Evolutionary conservation across 495 filamentous ascomycete genomes (phyloP), one percentile per base, ranked within the genome.

Genomic region (Tuber aestivum): DNA sequence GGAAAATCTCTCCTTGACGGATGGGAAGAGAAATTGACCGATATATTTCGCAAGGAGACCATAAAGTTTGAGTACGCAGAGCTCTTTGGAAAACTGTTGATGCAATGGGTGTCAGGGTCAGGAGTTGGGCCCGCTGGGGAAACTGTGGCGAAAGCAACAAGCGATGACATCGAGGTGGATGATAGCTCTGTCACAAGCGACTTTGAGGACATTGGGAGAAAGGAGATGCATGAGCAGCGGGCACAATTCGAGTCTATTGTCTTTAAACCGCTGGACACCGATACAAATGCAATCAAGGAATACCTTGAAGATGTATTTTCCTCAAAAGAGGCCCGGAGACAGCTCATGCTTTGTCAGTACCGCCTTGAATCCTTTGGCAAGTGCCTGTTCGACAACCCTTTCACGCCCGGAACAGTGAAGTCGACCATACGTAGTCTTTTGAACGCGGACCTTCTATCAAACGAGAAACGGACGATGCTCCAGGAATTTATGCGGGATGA

Each of bases 61-160:
- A 78, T 87, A 44, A 89, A 88, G 71, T 88, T 89, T 72, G 84
- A 90, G 70, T 90, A 91, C 82, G 89, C 89, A 0, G 84, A 86
- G 23, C 86, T 92, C 32, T 92, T 91, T 78, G 89, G 87, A 70
- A 83, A 86, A 70, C 80, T 92, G 61, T 87, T 92, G 21, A 91
- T 87, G 0, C 89, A 92, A 78, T 92, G 90, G 89, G 82, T 92
- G 37, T 82, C 78, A 1, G 69, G 80, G 72, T 41, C 80, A 12
- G 56, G n/a, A n/a, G n/a, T 21, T 75, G 8, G 80, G 79, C 74
- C 84, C 1, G 70, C 77, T 69, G 44, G 79, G 23, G 35, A 70
- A 74, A 16, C 69, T 41, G 41, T 82, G 35, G 9, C 75, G 77
- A 21, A 75, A 73, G 41, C 75, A 76, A 16, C 70, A 77, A 7